Base-by-base conservation (phyloP, 2,329 filamentous ascomycete species). In the Aspergillus texensis region DNA sequence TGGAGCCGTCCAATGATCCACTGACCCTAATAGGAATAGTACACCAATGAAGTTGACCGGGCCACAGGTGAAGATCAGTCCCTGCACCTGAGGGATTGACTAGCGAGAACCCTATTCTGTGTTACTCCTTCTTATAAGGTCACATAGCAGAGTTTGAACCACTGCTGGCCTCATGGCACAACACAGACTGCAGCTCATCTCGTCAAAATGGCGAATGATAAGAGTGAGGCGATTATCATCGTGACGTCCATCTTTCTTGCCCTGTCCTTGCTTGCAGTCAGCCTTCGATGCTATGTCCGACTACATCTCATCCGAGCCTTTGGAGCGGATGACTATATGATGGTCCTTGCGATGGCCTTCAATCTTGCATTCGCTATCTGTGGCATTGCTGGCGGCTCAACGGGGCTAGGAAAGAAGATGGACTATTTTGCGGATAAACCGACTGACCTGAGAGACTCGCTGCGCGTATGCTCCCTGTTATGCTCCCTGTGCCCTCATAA, bases 221-320 rank as follows among this genome's bases (percentile, higher is more conserved):
- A 36, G 32, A 63, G 62, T 53, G 58, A 65, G 61, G 56, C 64
- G 21, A 68, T 68, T 34, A 56, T 65, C 32, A 52, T 56, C 54
- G 46, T 65, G 3, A 66, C 65, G 14, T 67, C 71, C 21, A 70
- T 72, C n/a, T 76, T 78, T 58, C 70, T 77, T 56, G 70, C 70
- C 6, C 53, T 78, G 21, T 76, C 77, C 4, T 71, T 76, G 34
- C 58, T 77, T 43, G 68, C 76, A 43, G 73, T 72, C 9, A 55
- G 65, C 10, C 66, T 79, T 36, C 71, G 78, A 54, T 68, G 76
- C 12, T 79, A 75, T 63, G 76, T 77, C 21, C 76, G 78, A 8
- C 46, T 71, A 3, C 64, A 68, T 26, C 57, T 79, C 26, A 74
- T 79, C 11, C 75, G 73, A 57, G 73, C 72, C 1, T 68, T 72